Conservation (phyloP, 768 basidiomycete genomes). For the Lentinula detonsa region DNA sequence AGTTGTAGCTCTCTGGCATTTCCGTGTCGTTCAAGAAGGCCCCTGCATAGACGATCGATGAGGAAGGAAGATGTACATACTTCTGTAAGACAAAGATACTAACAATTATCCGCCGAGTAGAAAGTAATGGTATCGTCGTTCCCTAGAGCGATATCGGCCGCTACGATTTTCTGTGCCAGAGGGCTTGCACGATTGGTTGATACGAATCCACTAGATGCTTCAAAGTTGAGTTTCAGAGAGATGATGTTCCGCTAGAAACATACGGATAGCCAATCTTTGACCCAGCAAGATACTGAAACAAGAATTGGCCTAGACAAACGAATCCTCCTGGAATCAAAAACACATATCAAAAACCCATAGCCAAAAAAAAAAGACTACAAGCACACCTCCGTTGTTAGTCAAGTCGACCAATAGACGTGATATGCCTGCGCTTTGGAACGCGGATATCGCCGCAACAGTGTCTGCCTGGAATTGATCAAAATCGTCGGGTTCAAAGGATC, state of each 20-base stretch:
- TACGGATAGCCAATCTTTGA: conserved; percentile 44
- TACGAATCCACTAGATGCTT: conserved; percentile 44
- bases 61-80: neutral
- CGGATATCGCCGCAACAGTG: conserved; percentile 33
- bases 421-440: conserved; percentile 43
- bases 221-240: neutral
- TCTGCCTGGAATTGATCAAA: conserved; percentile 48
- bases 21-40: conserved; percentile 42
- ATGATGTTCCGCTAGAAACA: conserved; percentile 14
- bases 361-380: neutral
- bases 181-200: conserved; percentile 48
- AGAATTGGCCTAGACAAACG: conserved; percentile 55
- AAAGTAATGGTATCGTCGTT: conserved; percentile 27
- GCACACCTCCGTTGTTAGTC: conserved; percentile 56
- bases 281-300: conserved; percentile 52
- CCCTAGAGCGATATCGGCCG: conserved; percentile 41
- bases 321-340: conserved; percentile 39
- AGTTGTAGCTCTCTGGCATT: conserved; percentile 33
- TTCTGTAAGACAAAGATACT: conserved; percentile 8
- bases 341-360: neutral
- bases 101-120: conserved; percentile 52
- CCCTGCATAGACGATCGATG: conserved; percentile 18
- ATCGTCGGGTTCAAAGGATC: conserved; percentile 45
- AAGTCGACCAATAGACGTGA: conserved; percentile 50
- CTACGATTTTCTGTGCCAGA: conserved; percentile 55